These are phyloP conservation scores for Entophlyctis helioformis DNA, from an alignment of 192 early-diverging fungal species.

Conservation along the genomic window DNA sequence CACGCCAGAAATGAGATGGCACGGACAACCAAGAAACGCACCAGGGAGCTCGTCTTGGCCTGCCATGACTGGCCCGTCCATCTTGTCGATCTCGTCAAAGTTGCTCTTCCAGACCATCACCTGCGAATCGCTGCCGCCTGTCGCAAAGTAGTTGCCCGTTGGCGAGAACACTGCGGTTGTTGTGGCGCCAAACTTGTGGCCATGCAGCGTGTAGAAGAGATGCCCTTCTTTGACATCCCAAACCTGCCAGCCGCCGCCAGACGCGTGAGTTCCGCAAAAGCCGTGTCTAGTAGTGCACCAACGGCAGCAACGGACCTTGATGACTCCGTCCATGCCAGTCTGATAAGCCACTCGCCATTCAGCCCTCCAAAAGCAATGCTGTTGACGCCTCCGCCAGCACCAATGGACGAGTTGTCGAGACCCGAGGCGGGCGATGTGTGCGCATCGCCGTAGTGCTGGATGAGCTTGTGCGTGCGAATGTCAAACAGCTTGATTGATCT, in stretches of 20 bases:
- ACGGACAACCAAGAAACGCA: too few relatives aligned
- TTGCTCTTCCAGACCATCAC: constrained; percentile 53
- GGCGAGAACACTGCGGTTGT: constrained; percentile 42
- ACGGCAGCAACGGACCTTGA: constrained; percentile 23
- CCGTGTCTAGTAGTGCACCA: not conserved
- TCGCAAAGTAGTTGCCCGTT: constrained; percentile 42
- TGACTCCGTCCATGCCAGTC: constrained; percentile 43
- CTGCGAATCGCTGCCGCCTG: constrained; percentile 40
- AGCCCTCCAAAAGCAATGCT: constrained; percentile 42
- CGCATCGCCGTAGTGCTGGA: constrained; percentile 46
- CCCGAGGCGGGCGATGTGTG: too few relatives aligned
- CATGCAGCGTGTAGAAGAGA: constrained; percentile 49
- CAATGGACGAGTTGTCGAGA: too few relatives aligned
- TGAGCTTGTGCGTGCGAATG: constrained; percentile 43
- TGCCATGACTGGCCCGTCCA: too few relatives aligned
- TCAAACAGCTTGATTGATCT: constrained; percentile 45
- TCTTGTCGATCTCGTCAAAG: constrained; percentile 32
- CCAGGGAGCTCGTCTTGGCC: too few relatives aligned
- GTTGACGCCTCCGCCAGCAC: constrained; percentile 32
- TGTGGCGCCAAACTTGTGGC: constrained; percentile 44
- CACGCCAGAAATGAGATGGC: too few relatives aligned
- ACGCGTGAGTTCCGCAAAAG: not conserved
- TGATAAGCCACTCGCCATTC: constrained; percentile 39
- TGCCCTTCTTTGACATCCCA: constrained; percentile 55
- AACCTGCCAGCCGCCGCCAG: constrained; percentile 13